A percentile compares a stretch with the other conserved stretches of the same genome.
Conservation (phyloP, 805 yeast species). For the Saccharomycopsis fodiens region DNA sequence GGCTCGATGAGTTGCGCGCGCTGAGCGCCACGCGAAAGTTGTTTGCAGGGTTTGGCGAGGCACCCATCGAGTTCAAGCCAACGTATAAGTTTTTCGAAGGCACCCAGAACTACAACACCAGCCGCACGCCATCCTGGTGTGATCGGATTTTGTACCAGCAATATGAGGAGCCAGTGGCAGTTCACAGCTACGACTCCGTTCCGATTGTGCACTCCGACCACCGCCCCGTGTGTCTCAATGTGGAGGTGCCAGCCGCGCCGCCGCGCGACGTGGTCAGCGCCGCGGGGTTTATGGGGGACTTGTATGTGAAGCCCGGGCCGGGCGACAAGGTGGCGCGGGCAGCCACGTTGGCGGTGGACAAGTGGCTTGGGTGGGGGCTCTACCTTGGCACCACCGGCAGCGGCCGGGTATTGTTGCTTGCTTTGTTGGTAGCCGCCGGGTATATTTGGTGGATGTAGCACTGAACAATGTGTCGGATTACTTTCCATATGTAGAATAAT, state of each 20-base stretch:
- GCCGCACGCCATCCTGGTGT: conserved; percentile 83
- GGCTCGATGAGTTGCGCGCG: conserved; percentile 30
- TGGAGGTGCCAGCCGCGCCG: conserved; percentile 38
- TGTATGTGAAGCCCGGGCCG: not conserved
- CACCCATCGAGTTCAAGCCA: conserved; percentile 60
- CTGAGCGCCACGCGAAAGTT: conserved; percentile 34
- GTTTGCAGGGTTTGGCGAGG: conserved; percentile 61
- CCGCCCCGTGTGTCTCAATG: conserved; percentile 57
- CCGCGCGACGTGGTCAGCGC: conserved; percentile 28
- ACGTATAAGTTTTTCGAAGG: conserved; percentile 63
- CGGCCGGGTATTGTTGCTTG: not conserved
- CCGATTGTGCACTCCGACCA: conserved; percentile 63
- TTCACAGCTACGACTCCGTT: conserved; percentile 40
- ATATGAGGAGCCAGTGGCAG: conserved; percentile 26
- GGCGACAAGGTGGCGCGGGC: not conserved
- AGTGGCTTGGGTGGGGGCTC: conserved; percentile 5
- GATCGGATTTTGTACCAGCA: conserved; percentile 65
- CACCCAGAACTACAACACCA: conserved; percentile 39
- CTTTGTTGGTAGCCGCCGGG: not conserved
- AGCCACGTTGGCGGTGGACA: not conserved
- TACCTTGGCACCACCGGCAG: not conserved
- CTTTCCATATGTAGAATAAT: too few relatives aligned
- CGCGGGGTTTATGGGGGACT: not conserved
- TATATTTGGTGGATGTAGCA: too few relatives aligned
- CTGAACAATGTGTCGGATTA: too few relatives aligned